phyloP scores from a whole-genome alignment of 1,139 yeast species.

The Taiozyma sp. region DNA sequence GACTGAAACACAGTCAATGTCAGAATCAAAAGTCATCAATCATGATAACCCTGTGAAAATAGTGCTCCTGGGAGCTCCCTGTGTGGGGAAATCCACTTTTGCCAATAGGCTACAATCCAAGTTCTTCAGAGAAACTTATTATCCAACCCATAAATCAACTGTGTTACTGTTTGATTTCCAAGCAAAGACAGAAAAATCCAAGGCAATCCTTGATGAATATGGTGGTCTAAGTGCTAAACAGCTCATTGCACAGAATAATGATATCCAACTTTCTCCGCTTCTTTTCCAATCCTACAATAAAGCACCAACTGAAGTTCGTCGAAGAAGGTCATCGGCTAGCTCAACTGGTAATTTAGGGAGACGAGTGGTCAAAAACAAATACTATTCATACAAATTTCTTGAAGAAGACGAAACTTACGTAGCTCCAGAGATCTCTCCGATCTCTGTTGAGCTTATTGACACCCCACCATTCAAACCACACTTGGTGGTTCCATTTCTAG shows the following conservation, averaged over 20 bases:
- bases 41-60: slow-evolving; percentile 41
- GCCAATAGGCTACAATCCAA: slow-evolving; percentile 26
- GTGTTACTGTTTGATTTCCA: slow-evolving; percentile 50
- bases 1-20: not conserved
- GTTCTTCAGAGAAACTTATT: slow-evolving; percentile 34
- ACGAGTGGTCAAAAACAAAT: slow-evolving; percentile 14
- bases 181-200: slow-evolving; percentile 36
- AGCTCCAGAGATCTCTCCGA: slow-evolving; percentile 49
- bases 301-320: slow-evolving; percentile 13
- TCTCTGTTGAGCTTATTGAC: slow-evolving; percentile 61
- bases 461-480: slow-evolving; percentile 65
- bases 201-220: slow-evolving; percentile 45
- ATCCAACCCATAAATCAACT: slow-evolving; percentile 56
- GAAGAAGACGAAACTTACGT: slow-evolving; percentile 23
- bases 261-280: slow-evolving; percentile 28
- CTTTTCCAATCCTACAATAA: slow-evolving; percentile 30
- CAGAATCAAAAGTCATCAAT: slow-evolving; percentile 8
- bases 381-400: slow-evolving; percentile 21
- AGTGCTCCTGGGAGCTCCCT: slow-evolving; percentile 52
- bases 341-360: slow-evolving; percentile 8
- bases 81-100: slow-evolving; percentile 45
- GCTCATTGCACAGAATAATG: slow-evolving; percentile 20
- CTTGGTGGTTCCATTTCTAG: slow-evolving; percentile 66
- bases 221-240: slow-evolving; percentile 28
- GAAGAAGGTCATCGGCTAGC: slow-evolving; percentile 9